Conservation (phyloP, 257 asterid genomes). For the Capsicum rhomboideum region DNA sequence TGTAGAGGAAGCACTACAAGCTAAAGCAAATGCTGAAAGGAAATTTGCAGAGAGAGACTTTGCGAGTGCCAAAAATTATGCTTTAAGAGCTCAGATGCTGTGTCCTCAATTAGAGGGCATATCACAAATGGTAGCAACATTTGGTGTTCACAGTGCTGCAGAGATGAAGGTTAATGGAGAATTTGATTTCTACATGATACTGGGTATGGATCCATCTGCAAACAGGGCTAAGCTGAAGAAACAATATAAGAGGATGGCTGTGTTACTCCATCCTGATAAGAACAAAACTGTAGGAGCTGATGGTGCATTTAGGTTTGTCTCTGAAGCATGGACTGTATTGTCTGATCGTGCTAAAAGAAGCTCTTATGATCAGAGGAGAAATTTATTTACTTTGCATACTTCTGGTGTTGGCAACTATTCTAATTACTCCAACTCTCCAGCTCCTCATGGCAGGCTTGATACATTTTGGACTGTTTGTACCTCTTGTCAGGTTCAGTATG, state of each 20-base stretch:
- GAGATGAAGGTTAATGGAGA: slow-evolving; percentile 40
- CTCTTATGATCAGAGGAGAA: slow-evolving; percentile 54
- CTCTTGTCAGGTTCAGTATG: slow-evolving; percentile 91
- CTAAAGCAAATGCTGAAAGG: slow-evolving; percentile 53
- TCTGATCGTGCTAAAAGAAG: slow-evolving; percentile 41
- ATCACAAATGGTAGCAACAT: slow-evolving; percentile 41
- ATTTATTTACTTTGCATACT: slow-evolving; percentile 27
- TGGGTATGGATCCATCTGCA: slow-evolving; percentile 44
- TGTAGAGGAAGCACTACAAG: slow-evolving; percentile 65
- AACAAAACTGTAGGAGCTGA: slow-evolving; percentile 62
- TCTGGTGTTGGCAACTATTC: slow-evolving; percentile 35
- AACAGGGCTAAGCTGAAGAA: slow-evolving; percentile 40
- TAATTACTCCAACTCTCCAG: slow-evolving; percentile 35
- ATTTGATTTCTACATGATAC: slow-evolving; percentile 57
- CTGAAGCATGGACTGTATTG: slow-evolving; percentile 50
- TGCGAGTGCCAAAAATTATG: slow-evolving; percentile 47
- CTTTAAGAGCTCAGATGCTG: slow-evolving; percentile 44
- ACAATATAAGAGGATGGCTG: slow-evolving; percentile 56
- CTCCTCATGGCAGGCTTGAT: slow-evolving; percentile 55
- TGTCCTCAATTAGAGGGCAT: slow-evolving; percentile 59
- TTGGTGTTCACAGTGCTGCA: slow-evolving; percentile 58
- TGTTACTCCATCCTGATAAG: slow-evolving; percentile 65
- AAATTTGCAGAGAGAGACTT: slow-evolving; percentile 56
- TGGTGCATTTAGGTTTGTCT: slow-evolving; percentile 53
- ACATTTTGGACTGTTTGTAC: slow-evolving; percentile 97